A percentile compares a stretch with the other conserved stretches of the same genome.
Conservation (phyloP, 345 rosid genomes). For the Aquilaria malaccensis region DNA sequence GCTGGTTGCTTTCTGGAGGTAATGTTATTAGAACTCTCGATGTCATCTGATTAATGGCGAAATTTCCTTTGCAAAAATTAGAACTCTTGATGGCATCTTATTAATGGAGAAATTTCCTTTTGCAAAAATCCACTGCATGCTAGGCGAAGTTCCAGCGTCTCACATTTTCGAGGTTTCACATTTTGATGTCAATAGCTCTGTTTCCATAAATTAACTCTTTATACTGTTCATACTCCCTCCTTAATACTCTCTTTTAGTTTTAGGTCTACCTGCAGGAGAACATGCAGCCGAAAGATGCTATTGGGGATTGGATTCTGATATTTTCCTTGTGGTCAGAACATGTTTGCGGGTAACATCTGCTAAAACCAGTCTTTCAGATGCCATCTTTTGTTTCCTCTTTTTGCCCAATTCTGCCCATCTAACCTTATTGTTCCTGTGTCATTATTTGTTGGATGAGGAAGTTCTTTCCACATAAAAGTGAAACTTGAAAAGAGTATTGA, state of each 20-base stretch:
- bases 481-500: no score
- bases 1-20: constrained; percentile 68
- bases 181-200: no score
- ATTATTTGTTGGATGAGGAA: no score
- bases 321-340: constrained; percentile 49
- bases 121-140: no score
- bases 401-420: background rate
- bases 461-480: no score
- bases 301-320: constrained; percentile 33
- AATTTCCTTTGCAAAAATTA: background rate
- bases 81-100: no score
- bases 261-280: constrained; percentile 40
- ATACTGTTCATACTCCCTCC: background rate
- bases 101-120: no score
- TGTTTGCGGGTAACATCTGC: constrained; percentile 45
- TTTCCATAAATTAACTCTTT: background rate
- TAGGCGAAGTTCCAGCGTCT: no score
- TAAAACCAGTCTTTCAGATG: constrained; percentile 40
- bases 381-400: constrained; percentile 16
- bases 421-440: no score
- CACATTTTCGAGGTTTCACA: no score
- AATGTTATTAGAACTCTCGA: background rate
- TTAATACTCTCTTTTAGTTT: constrained; percentile 15
- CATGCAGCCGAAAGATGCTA: constrained; percentile 49
- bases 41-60: background rate